phyloP scores from a whole-genome alignment of 352 stramenopile species.

The Phytophthora sojae region DNA sequence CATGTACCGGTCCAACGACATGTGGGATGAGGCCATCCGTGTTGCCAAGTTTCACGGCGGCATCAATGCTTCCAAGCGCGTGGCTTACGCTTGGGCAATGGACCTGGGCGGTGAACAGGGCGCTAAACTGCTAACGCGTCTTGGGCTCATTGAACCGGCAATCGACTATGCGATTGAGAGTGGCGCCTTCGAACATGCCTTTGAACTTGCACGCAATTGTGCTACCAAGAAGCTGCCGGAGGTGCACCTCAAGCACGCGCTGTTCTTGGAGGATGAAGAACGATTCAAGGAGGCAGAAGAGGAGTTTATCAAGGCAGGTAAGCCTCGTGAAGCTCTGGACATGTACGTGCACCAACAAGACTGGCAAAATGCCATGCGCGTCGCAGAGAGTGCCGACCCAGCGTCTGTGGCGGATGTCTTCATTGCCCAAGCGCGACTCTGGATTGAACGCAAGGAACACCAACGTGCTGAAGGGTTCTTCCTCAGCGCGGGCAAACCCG shows the following conservation, averaged over 20 bases:
- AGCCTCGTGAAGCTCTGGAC: slow-evolving; percentile 94
- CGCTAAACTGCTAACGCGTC: slow-evolving; percentile 91
- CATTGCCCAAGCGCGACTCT: slow-evolving; percentile 89
- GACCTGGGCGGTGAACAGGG: slow-evolving; percentile 91
- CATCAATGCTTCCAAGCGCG: slow-evolving; percentile 92
- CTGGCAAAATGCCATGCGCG: slow-evolving; percentile 92
- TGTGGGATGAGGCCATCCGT: slow-evolving; percentile 96
- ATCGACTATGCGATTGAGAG: slow-evolving; percentile 95
- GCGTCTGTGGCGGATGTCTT: slow-evolving; percentile 91
- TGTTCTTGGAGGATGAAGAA: slow-evolving; percentile 95
- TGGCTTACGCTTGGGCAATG: slow-evolving; percentile 95
- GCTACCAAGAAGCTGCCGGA: slow-evolving; percentile 91
- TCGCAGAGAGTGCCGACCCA: slow-evolving; percentile 92
- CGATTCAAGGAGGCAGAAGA: slow-evolving; percentile 93
- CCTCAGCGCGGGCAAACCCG: slow-evolving; percentile 91
- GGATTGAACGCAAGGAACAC: slow-evolving; percentile 88
- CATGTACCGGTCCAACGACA: slow-evolving; percentile 95
- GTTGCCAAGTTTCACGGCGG: slow-evolving; percentile 94
- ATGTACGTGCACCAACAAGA: slow-evolving; percentile 97
- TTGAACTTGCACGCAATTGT: slow-evolving; percentile 90
- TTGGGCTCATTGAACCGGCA: slow-evolving; percentile 92
- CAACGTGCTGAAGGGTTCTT: slow-evolving; percentile 91
- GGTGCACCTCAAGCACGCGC: slow-evolving; percentile 93
- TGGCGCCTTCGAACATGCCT: slow-evolving; percentile 93
- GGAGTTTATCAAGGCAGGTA: slow-evolving; percentile 93